A percentile compares a stretch with the other conserved stretches of the same genome.
Conservation (phyloP, 2,329 filamentous ascomycete species). For the Trichoderma koningiopsis region DNA sequence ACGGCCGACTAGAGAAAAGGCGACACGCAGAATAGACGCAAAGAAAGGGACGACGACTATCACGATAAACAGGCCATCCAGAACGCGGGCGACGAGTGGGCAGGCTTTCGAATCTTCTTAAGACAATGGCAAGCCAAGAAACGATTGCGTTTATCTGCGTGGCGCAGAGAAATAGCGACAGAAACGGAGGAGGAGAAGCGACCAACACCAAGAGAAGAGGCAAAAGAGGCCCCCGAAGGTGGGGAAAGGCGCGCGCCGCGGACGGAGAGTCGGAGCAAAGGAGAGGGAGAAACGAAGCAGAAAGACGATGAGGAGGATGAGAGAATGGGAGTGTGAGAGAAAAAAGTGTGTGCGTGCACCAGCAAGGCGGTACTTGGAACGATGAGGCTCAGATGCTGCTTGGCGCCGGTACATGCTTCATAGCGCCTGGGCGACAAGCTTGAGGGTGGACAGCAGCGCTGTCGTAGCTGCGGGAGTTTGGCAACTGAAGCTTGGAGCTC, state of each 20-base stretch:
- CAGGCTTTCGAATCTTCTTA: not conserved
- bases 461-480: not conserved
- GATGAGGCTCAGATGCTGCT: not conserved
- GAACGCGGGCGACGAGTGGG: not conserved
- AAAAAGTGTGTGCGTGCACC: not conserved
- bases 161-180: constrained; percentile 6
- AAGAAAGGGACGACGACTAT: not conserved
- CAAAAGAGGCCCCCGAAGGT: not conserved
- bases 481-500: not conserved
- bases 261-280: constrained; percentile 11
- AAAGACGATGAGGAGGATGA: not conserved
- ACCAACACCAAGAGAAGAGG: not conserved
- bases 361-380: not conserved
- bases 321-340: not conserved
- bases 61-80: constrained; percentile 20
- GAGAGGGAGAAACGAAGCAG: not conserved
- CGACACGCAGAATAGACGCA: constrained; percentile 22
- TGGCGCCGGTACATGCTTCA: not conserved
- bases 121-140: constrained; percentile 7
- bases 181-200: not conserved
- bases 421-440: not conserved
- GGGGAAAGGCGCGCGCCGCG: constrained; percentile 6
- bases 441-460: not conserved
- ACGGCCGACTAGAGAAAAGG: not conserved
- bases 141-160: constrained; percentile 14